A percentile compares a stretch with the other conserved stretches of the same genome.
These are phyloP conservation scores for Gelatoporia subvermispora DNA, from an alignment of 768 basidiomycete genomes.

Conservation along the genomic window DNA sequence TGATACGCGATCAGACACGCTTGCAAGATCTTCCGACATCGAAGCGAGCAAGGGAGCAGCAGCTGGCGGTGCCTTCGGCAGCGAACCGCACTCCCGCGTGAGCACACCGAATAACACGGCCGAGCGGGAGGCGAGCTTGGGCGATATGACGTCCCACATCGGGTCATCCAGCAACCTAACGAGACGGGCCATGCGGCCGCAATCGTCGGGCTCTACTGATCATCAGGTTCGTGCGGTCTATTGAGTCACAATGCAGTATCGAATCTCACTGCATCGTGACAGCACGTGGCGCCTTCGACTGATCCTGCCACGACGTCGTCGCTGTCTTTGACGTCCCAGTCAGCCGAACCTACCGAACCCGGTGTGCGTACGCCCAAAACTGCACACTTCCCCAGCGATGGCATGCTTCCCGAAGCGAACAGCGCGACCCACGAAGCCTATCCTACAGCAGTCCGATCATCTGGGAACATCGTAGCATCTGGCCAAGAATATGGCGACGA, in stretches of 20 bases:
- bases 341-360: neutral
- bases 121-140: neutral
- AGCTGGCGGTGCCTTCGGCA: neutral
- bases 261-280: constrained; percentile 1
- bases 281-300: constrained; percentile 1
- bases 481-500: neutral
- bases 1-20: constrained; percentile 2
- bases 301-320: neutral
- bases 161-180: neutral
- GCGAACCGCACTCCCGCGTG: too few species aligned
- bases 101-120: neutral
- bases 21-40: constrained; percentile 1
- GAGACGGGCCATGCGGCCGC: neutral
- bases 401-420: neutral
- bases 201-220: neutral
- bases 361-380: constrained; percentile 4
- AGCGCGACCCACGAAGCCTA: neutral
- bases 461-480: neutral
- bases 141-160: neutral
- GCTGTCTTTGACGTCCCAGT: neutral
- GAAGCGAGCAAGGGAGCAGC: constrained; percentile 8
- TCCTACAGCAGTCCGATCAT: neutral
- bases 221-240: neutral
- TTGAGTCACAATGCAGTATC: neutral
- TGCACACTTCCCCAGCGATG: constrained; percentile 5